These are phyloP conservation scores for Mollisia scopiformis DNA, from an alignment of 2,329 filamentous ascomycete species.

Conservation along the genomic window DNA sequence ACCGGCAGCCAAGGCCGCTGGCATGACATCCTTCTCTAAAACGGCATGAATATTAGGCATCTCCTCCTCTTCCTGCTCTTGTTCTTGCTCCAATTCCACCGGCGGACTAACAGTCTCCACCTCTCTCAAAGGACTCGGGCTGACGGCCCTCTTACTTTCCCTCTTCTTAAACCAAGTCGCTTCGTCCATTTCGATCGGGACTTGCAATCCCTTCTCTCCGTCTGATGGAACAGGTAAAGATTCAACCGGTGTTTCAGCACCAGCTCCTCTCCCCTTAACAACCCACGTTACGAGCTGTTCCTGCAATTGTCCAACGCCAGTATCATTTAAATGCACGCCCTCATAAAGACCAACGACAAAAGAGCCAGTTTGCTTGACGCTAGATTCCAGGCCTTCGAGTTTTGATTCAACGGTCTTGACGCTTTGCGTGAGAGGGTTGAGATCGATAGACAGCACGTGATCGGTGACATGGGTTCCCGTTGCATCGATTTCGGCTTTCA, in stretches of 20 bases:
- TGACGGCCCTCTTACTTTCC: background rate
- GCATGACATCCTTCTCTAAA: background rate
- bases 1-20: background rate
- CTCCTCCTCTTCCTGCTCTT: background rate
- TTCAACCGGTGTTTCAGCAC: background rate
- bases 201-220: background rate
- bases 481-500: constrained; percentile 32
- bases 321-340: constrained; percentile 15
- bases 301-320: constrained; percentile 12
- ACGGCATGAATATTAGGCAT: background rate
- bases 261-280: background rate
- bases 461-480: constrained; percentile 26
- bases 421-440: constrained; percentile 7
- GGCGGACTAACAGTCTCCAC: background rate
- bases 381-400: constrained; percentile 10
- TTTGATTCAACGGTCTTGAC: constrained; percentile 18
- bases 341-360: constrained; percentile 2
- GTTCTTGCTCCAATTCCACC: background rate
- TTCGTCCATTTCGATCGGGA: background rate
- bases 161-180: background rate
- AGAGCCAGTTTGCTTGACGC: constrained; percentile 8
- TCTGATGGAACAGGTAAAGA: background rate
- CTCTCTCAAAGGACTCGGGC: background rate
- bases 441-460: constrained; percentile 19
- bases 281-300: background rate